Percentiles rank a stretch among this genome's conserved stretches.
These are phyloP conservation scores for Penicillium griseofulvum DNA, from an alignment of 2,329 filamentous ascomycete species.

Conservation along the genomic window DNA sequence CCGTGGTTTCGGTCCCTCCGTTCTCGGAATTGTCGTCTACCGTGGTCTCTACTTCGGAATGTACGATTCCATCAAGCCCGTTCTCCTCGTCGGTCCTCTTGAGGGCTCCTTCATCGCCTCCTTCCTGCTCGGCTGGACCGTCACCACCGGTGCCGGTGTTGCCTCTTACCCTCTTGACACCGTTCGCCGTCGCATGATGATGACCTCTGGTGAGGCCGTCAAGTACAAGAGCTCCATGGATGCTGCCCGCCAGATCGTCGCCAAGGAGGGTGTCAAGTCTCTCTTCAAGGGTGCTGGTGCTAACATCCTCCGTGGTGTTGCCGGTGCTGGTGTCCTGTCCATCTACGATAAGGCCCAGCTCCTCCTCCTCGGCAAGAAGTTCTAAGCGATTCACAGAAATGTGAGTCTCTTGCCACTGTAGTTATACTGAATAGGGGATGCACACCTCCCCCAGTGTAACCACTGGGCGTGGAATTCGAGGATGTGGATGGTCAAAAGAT, in stretches of 20 bases:
- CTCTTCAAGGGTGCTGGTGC: slow-evolving; percentile 99
- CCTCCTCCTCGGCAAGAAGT: slow-evolving; percentile 99
- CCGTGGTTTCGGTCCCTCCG: slow-evolving; percentile 99
- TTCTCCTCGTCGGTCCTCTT: slow-evolving; percentile 85
- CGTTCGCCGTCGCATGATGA: slow-evolving; percentile 99
- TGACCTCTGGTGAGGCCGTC: slow-evolving; percentile 93
- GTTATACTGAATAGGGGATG: slow-evolving; percentile 28
- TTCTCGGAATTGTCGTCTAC: slow-evolving; percentile 99
- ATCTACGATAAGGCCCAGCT: slow-evolving; percentile 99
- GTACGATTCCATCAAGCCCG: slow-evolving; percentile 99
- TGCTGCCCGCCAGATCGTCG: slow-evolving; percentile 92
- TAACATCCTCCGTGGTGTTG: slow-evolving; percentile 99
- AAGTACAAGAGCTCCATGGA: slow-evolving; percentile 98
- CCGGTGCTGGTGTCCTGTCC: slow-evolving; percentile 99
- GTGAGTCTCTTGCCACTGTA: slow-evolving; percentile 19
- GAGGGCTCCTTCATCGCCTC: slow-evolving; percentile 99
- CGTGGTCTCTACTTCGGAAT: slow-evolving; percentile 99
- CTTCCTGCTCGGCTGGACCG: slow-evolving; percentile 96
- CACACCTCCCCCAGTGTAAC: slow-evolving; percentile 26
- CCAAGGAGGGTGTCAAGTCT: slow-evolving; percentile 94
- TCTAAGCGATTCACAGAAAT: slow-evolving; percentile 59
- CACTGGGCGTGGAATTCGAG: slow-evolving; percentile 29
- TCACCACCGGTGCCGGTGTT: slow-evolving; percentile 99
- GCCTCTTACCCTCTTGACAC: slow-evolving; percentile 99
- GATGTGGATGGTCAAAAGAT: slow-evolving; percentile 42